Evolutionary conservation across 495 filamentous ascomycete genomes (phyloP).

Genomic region (Penicillium roqueforti): DNA sequence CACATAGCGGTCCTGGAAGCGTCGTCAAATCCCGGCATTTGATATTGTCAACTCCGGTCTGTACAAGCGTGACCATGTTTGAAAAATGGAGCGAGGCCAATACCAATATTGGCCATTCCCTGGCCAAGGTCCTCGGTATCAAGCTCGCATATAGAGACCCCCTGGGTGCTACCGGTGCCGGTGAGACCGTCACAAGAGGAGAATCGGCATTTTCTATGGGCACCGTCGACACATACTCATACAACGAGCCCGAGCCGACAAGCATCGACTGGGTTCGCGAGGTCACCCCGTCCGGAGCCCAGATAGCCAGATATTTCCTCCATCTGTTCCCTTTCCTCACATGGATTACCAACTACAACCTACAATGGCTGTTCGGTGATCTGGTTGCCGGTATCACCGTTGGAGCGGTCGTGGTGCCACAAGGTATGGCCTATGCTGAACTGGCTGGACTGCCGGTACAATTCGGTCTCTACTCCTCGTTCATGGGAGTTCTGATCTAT

Average conservation of each 20-base stretch:
- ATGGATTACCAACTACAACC: conserved; percentile 87
- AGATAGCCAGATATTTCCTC: conserved; percentile 55
- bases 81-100: conserved; percentile 25
- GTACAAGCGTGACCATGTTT: conserved; percentile 27
- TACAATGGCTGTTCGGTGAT: conserved; percentile 84
- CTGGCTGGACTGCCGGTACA: conserved; percentile 73
- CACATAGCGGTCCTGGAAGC: conserved; percentile 2
- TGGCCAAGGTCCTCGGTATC: conserved; percentile 83
- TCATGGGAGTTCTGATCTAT: conserved; percentile 94
- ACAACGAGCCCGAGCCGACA: conserved; percentile 78
- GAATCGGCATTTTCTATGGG: conserved; percentile 76
- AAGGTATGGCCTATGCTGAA: conserved; percentile 95
- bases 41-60: conserved; percentile 7
- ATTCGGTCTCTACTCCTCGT: conserved; percentile 93
- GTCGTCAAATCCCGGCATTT: conserved; percentile 9
- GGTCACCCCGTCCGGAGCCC: conserved; percentile 51
- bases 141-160: conserved; percentile 66
- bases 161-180: conserved; percentile 40
- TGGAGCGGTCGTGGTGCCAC: conserved; percentile 91
- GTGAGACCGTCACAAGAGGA: conserved; percentile 59
- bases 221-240: conserved; percentile 72
- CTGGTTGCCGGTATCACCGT: conserved; percentile 93
- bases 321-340: conserved; percentile 80
- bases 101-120: conserved; percentile 60
- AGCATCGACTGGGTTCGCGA: conserved; percentile 65